These are phyloP conservation scores for Aspergillus novoparasiticus DNA, from an alignment of 2,329 filamentous ascomycete genomes.

Conservation along the genomic window DNA sequence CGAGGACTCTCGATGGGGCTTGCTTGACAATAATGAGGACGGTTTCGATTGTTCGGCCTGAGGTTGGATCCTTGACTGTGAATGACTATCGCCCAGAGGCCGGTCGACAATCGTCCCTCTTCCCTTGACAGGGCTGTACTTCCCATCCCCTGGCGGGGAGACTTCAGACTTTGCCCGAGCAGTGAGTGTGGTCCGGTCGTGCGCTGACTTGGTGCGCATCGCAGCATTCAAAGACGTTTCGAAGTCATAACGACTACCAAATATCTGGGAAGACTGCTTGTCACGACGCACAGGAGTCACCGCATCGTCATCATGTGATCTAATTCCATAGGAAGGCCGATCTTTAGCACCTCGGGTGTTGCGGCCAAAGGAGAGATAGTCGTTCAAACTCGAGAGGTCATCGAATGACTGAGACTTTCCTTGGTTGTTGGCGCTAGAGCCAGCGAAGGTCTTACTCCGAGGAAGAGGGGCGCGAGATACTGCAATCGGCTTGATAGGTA, in stretches of 20 bases:
- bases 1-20: constrained; percentile 76
- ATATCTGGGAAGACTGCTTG: constrained; percentile 66
- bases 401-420: constrained; percentile 62
- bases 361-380: constrained; percentile 59
- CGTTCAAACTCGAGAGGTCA: constrained; percentile 68
- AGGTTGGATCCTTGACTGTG: constrained; percentile 13
- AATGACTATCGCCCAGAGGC: constrained; percentile 22
- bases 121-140: constrained; percentile 14
- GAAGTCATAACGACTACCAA: constrained; percentile 95
- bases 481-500: constrained; percentile 35
- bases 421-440: constrained; percentile 53
- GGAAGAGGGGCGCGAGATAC: constrained; percentile 62
- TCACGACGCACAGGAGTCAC: constrained; percentile 54
- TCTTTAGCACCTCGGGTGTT: constrained; percentile 65
- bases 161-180: constrained; percentile 58
- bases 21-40: constrained; percentile 60
- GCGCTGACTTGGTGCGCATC: constrained; percentile 66
- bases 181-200: constrained; percentile 63
- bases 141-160: constrained; percentile 13
- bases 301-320: constrained; percentile 65
- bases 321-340: constrained; percentile 73
- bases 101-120: constrained; percentile 16
- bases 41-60: constrained; percentile 42
- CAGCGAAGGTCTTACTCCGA: constrained; percentile 64
- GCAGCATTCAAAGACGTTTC: constrained; percentile 86